Evolutionary conservation across 179 eudicot genomes (phyloP), one percentile per base, ranked within the genome.

Genomic region (Beta macrorhiza): DNA sequence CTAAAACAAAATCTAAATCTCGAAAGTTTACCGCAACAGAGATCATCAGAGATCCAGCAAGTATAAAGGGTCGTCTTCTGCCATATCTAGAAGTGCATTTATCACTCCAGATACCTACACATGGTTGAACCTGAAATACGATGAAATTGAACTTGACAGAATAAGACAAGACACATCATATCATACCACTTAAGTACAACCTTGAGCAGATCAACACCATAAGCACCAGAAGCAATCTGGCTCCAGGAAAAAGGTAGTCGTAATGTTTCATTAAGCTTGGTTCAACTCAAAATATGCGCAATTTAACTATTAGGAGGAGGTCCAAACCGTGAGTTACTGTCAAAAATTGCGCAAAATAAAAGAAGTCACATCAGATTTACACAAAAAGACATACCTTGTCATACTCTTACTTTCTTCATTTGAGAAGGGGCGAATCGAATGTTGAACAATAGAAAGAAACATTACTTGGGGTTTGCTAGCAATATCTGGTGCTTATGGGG

Each of bases 71-170:
- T 25, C 98, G 86, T 83, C 99, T 93, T 88, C 98, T 92, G 75
- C 99, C 99, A 86, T 94, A 96, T 86, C 90, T 96, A 61, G 97
- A 96, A 76, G 93, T 76, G 89, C 99, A 96, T 87, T 94, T 96
- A 85, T 96, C 99, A 86, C 99, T 96, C 99, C 99, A 96, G 71
- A 96, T 96, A 82, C 98, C 99, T 75, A 96, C 98, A 85, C 92
- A 96, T 65, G 99, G 99, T 94, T 96, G 98, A 85, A 94, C 98
- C 99, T 96, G 91, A 68, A 73, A 73, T 62, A 44, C 76, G 25
- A 76, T 44, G 15, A 75, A 42, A 51, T 74, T 17, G 67, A 59
- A 52, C 47, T 67, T 67, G 68, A 67, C 61, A 73, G 42, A 47
- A 64, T 32, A 37, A 57, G 69, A 65, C 59, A 62, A 37, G 47